These are phyloP conservation scores for Candida tallmaniae DNA, from an alignment of 805 yeast species.

Conservation along the genomic window DNA sequence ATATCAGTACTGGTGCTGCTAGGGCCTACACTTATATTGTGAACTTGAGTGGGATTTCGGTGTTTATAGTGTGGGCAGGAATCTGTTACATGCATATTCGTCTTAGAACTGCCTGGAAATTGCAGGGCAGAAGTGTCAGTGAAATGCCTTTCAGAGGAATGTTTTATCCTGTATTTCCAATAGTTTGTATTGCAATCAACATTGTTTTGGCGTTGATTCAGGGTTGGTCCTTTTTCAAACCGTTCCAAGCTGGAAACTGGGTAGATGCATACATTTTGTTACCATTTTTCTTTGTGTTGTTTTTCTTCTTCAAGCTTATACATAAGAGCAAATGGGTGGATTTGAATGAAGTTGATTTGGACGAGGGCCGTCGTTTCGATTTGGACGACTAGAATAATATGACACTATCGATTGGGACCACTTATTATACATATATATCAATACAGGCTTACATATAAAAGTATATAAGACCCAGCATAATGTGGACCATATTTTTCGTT, in stretches of 20 bases:
- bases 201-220: conserved; percentile 54
- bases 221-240: conserved; percentile 62
- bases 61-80: conserved; percentile 64
- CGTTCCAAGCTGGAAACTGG: conserved; percentile 44
- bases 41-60: conserved; percentile 61
- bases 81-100: conserved; percentile 54
- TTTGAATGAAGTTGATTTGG: conserved; percentile 44
- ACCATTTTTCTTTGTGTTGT: conserved; percentile 49
- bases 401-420: no score
- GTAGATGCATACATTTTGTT: conserved; percentile 60
- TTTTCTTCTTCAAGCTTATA: conserved; percentile 31
- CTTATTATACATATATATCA: no score
- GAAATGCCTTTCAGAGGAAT: conserved; percentile 34
- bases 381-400: conserved; percentile 8
- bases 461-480: no score
- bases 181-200: conserved; percentile 46
- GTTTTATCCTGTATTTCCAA: conserved; percentile 49
- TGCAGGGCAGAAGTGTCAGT: conserved; percentile 31
- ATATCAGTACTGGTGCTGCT: conserved; percentile 53
- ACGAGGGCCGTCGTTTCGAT: conserved; percentile 46
- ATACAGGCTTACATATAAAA: no score
- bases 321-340: conserved; percentile 40
- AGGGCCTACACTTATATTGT: conserved; percentile 57
- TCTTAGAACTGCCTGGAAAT: conserved; percentile 43
- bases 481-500: no score